Evolutionary conservation across 441 rosid genomes (phyloP).

Genomic region (Erodium trifolium): DNA sequence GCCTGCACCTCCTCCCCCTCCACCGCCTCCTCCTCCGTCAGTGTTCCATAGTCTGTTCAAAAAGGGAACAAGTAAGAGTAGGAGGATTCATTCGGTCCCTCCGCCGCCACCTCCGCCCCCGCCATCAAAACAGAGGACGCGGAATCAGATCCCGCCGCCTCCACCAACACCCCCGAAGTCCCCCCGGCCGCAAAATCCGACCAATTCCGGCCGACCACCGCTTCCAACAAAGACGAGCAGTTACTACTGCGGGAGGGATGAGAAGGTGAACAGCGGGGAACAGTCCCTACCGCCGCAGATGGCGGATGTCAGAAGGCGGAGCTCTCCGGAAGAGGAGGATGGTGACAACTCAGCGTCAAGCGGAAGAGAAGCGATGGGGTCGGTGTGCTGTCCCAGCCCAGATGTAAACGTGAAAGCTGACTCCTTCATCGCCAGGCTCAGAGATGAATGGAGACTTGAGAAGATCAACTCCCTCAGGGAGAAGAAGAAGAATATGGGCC

Average conservation of each 20-base stretch:
- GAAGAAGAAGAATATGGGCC: constrained; percentile 30
- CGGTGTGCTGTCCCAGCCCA: constrained; percentile 59
- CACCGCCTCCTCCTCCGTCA: constrained; percentile 51
- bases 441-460: constrained; percentile 76
- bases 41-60: constrained; percentile 53
- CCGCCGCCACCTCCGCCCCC: constrained; percentile 49
- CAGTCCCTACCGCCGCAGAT: constrained; percentile 20
- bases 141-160: constrained; percentile 1
- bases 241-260: constrained; percentile 23
- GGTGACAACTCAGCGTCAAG: constrained; percentile 21
- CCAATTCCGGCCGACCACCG: constrained; percentile 42
- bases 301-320: no score
- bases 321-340: constrained; percentile 49
- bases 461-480: constrained; percentile 55
- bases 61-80: constrained; percentile 48
- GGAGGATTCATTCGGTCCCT: constrained; percentile 46
- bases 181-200: constrained; percentile 21
- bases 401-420: constrained; percentile 77
- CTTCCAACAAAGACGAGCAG: constrained; percentile 34
- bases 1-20: constrained; percentile 54
- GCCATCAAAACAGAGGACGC: constrained; percentile 23
- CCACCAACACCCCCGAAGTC: constrained; percentile 19
- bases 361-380: constrained; percentile 21
- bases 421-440: constrained; percentile 61
- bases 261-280: constrained; percentile 27